phyloP scores from a whole-genome alignment of 345 rosid genomes.

The Cardamine resedifolia region DNA sequence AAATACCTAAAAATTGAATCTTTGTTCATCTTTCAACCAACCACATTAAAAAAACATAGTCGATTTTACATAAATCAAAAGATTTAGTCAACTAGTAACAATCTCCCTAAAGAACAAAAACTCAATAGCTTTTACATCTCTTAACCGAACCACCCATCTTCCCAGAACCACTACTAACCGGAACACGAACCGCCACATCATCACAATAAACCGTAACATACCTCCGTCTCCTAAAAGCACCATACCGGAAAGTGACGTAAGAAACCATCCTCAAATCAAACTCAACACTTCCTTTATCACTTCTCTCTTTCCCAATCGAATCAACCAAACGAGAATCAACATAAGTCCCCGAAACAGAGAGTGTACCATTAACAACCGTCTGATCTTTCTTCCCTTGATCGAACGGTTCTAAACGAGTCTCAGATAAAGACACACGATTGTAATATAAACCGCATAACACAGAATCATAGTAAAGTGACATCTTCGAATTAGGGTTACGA shows the following conservation, averaged over 20 bases:
- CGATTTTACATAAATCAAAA: background rate
- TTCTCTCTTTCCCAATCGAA: constrained; percentile 46
- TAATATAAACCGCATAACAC: constrained; percentile 29
- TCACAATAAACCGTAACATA: constrained; percentile 47
- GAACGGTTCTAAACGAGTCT: constrained; percentile 59
- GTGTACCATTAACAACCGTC: constrained; percentile 39
- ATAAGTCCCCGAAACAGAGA: constrained; percentile 48
- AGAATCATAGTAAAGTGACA: constrained; percentile 46
- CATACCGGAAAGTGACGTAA: constrained; percentile 47
- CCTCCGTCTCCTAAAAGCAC: constrained; percentile 53
- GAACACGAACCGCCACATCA: constrained; percentile 42
- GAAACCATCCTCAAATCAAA: constrained; percentile 51
- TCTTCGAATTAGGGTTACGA: constrained; percentile 75
- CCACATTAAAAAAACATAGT: background rate
- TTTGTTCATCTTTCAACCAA: background rate
- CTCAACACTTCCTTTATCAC: constrained; percentile 36
- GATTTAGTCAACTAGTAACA: background rate
- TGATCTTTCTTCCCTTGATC: constrained; percentile 48
- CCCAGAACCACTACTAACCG: constrained; percentile 50
- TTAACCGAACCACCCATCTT: constrained; percentile 49
- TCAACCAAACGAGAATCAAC: constrained; percentile 31
- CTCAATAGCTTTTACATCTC: constrained; percentile 43
- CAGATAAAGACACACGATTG: constrained; percentile 36
- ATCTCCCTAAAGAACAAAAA: background rate
- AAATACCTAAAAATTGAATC: background rate